Evolutionary conservation across 768 basidiomycete species (phyloP), one percentile per base, ranked within the genome.

Genomic region (Podaxis mareebaensis): DNA sequence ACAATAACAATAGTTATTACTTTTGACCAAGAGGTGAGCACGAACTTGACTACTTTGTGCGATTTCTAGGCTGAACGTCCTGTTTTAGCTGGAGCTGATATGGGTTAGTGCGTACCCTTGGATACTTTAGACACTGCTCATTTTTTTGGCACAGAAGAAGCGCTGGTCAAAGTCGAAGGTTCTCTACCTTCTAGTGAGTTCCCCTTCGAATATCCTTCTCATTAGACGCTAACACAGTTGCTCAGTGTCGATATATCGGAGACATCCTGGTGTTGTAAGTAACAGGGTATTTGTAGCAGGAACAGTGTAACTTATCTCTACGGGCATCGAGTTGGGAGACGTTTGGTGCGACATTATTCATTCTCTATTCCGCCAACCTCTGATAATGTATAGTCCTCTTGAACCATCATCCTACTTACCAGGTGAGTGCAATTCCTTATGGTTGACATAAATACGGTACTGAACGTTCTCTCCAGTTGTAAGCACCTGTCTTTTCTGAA

Each of bases 161-260:
- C 61, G 54, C 20, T 71, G 67, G 71, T 68, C 69, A 53, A 66
- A 66, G 33, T 71, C 70, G 22, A 73, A 68, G 39, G 20, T 66
- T 40, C 66, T 73, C 12, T 73, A 66, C 53, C 42, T 73, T 24
- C 30, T 65, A 53, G 72, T 73, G 33, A 46, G 7, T n/a, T 2
- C 10, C 20, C 15, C 44, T 20, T 46, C n/a, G 8, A 52, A 30
- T 62, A 42, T 15, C 3, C 28, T 17, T 40, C 12, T 39, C 4
- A 57, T 2, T 46, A 8, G 33, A 36, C 22, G 38, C 22, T 49
- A 22, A 46, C n/a, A 20, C 20, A 33, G 33, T 33, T 46, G 44
- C 17, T 20, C 10, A 72, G 71, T 65, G 65, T 20, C 67, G 71
- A 38, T 72, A 72, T 56, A 56, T 70, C 42, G 71, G 71, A 7